Evolutionary conservation across 106 monocot genomes (phyloP), one percentile per base, ranked within the genome.

Genomic region (Acorus gramineus): DNA sequence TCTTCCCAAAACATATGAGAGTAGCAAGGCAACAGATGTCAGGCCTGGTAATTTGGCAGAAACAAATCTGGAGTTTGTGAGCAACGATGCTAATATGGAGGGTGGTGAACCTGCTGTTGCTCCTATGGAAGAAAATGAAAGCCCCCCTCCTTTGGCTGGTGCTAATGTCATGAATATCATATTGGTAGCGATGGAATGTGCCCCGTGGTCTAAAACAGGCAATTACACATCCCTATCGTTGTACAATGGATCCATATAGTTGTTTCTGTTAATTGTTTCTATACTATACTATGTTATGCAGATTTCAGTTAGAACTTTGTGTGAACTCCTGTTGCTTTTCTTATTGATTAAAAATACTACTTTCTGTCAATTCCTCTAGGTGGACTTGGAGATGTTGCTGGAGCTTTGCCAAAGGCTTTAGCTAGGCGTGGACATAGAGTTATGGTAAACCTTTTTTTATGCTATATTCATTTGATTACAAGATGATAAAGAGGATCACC

Each of bases 161-260:
- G 60, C 7, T 5, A 82, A 94, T 80, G 93, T 78, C 74, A 89
- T 94, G 89, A 94, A 94, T 68, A 63, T 94, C 71, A 82, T 94
- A 46, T 42, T 94, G 52, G 86, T 86, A 55, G 76, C 93, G 57
- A 84, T 84, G 72, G 93, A 94, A 79, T 94, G 93, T 69, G 81
- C 86, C 64, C 93, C 93, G 74, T 94, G 86, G 86, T 86, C 75
- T 43, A 94, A 94, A 82, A 86, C 93, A 84, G 93, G 93, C 59
- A 77, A 59, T 57, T 52, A 44, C 54, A 57, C 52, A 45, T 76
- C 47, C 6, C 49, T n/a, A n/a, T n/a, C 49, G 52, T 47, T 57
- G 11, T 49, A 8, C n/a, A 44, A 7, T 11, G 44, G 28, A 28
- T 28, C 28, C 28, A 28, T 28, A 28, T 28, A 28, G 28, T 28